phyloP scores from a whole-genome alignment of 768 basidiomycete genomes.

The Amanita inopinata region DNA sequence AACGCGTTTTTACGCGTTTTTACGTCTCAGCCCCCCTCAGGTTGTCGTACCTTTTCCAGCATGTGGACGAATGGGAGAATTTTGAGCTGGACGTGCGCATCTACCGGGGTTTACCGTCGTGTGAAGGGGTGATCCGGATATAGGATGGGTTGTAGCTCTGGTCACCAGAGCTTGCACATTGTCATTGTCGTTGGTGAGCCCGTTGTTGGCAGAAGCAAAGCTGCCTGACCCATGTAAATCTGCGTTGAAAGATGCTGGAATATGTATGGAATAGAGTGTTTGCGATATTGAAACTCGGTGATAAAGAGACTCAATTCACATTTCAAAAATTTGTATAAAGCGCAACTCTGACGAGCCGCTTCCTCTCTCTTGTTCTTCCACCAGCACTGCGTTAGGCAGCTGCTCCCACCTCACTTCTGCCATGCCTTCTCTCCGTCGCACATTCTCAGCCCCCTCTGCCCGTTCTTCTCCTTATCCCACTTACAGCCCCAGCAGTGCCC shows the following conservation, averaged over 20 bases:
- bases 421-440: slow-evolving; percentile 76
- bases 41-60: neutral
- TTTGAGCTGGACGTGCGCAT: neutral
- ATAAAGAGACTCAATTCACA: slow-evolving; percentile 4
- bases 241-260: too few species aligned
- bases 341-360: slow-evolving; percentile 23
- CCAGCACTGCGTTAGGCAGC: slow-evolving; percentile 44
- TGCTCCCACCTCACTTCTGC: slow-evolving; percentile 23
- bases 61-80: neutral
- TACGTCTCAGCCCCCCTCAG: too few species aligned
- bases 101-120: neutral
- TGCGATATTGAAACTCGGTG: too few species aligned
- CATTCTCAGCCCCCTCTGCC: slow-evolving; percentile 59
- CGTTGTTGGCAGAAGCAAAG: too few species aligned
- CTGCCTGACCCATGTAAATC: too few species aligned
- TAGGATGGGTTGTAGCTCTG: too few species aligned
- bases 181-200: neutral
- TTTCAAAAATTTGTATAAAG: slow-evolving; percentile 37
- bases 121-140: neutral
- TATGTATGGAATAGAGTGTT: too few species aligned
- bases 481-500: slow-evolving; percentile 23
- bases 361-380: slow-evolving; percentile 21
- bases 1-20: slow-evolving; percentile 36
- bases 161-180: too few species aligned
- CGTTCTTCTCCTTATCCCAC: slow-evolving; percentile 60